phyloP scores from a whole-genome alignment of 495 filamentous ascomycete genomes.

The Neurospora tetraspora region DNA sequence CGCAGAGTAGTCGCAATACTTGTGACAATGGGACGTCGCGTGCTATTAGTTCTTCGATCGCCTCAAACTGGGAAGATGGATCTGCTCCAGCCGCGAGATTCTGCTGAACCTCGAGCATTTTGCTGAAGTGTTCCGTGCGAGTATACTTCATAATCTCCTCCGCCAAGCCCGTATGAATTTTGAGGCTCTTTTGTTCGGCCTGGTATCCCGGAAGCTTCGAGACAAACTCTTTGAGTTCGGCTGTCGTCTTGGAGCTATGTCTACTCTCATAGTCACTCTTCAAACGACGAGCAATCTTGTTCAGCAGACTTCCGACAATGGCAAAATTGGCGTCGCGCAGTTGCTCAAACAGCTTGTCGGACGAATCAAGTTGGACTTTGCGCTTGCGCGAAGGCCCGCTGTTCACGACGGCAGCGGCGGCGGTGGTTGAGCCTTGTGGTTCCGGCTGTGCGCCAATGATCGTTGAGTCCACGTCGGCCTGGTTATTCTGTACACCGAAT shows the following conservation, averaged over 20 bases:
- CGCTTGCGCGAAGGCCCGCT: slow-evolving; percentile 52
- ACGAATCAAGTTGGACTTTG: slow-evolving; percentile 82
- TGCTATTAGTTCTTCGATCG: slow-evolving; percentile 86
- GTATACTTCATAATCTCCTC: slow-evolving; percentile 95
- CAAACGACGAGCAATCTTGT: slow-evolving; percentile 82
- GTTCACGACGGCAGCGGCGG: slow-evolving; percentile 21
- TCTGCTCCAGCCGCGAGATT: slow-evolving; percentile 89
- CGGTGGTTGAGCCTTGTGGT: slow-evolving; percentile 38
- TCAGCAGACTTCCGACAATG: slow-evolving; percentile 77
- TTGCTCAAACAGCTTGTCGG: slow-evolving; percentile 81
- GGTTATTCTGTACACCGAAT: slow-evolving; percentile 79
- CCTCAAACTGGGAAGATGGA: slow-evolving; percentile 76
- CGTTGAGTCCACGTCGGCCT: slow-evolving; percentile 86
- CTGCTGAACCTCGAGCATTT: slow-evolving; percentile 86
- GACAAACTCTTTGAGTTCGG: slow-evolving; percentile 88
- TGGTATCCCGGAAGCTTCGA: slow-evolving; percentile 85
- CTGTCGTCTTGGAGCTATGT: slow-evolving; percentile 77
- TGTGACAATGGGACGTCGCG: slow-evolving; percentile 68
- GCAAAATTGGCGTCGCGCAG: slow-evolving; percentile 92
- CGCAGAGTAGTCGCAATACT: slow-evolving; percentile 75
- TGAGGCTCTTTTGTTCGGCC: slow-evolving; percentile 82
- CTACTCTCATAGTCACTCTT: slow-evolving; percentile 79
- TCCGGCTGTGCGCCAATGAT: slow-evolving; percentile 63
- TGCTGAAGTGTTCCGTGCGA: slow-evolving; percentile 74
- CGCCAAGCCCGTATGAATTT: slow-evolving; percentile 81